Conservation (phyloP, 176 grass and related monocot species). For the Hsuehochloa calcarea region DNA sequence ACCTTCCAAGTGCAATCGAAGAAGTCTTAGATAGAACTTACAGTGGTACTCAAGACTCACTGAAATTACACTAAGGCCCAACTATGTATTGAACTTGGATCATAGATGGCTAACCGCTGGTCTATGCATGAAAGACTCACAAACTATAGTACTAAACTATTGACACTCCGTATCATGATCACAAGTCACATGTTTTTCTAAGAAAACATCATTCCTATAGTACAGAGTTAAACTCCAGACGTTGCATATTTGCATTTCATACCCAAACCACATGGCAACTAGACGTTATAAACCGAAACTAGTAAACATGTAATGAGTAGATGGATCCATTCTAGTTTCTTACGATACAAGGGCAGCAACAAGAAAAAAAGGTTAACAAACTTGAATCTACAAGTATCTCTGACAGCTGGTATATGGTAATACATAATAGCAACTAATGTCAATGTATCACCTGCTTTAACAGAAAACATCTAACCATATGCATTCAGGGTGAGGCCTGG, state of each 20-base stretch:
- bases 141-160: not conserved
- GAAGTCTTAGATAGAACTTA: conserved; percentile 2
- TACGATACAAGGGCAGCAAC: not conserved
- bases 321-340: conserved; percentile 24
- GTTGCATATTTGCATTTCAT: not conserved
- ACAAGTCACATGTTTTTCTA: not conserved
- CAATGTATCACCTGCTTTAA: not conserved
- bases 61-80: not conserved
- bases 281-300: not conserved
- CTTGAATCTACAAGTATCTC: not conserved
- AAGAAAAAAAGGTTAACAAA: not conserved
- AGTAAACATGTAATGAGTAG: not conserved
- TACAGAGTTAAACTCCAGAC: not conserved
- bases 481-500: not conserved
- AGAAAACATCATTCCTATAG: not conserved
- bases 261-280: conserved; percentile 1
- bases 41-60: not conserved
- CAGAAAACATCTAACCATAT: not conserved
- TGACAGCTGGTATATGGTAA: not conserved
- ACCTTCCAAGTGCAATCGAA: not conserved
- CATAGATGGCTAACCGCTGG: not conserved
- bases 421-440: not conserved
- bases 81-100: not conserved
- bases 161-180: not conserved
- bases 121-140: not conserved